phyloP scores from a whole-genome alignment of 306 rosid genomes.

The Acmispon strigosus region DNA sequence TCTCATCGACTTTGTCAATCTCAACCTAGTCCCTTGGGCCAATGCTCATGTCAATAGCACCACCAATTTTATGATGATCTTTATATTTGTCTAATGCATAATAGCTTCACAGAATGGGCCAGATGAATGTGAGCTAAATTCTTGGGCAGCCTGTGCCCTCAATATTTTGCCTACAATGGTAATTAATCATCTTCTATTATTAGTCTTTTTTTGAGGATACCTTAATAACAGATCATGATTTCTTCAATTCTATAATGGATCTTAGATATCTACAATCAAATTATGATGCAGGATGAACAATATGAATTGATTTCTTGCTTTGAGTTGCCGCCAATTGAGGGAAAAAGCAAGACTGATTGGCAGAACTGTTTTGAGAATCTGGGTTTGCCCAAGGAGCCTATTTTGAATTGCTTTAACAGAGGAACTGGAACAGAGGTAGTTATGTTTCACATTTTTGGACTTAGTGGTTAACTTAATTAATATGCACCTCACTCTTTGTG shows the following conservation, averaged over 20 bases:
- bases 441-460: not conserved
- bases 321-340: constrained; percentile 46
- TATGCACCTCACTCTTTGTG: too few relatives aligned
- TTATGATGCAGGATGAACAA: constrained; percentile 40
- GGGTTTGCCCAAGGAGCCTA: constrained; percentile 33
- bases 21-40: constrained; percentile 54
- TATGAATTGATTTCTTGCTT: constrained; percentile 51
- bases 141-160: constrained; percentile 47
- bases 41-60: constrained; percentile 22
- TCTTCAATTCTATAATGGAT: not conserved
- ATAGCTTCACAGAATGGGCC: constrained; percentile 38
- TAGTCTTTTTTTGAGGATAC: not conserved
- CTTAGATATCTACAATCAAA: not conserved
- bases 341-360: too few relatives aligned
- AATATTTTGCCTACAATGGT: constrained; percentile 38
- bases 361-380: constrained; percentile 31
- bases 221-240: not conserved
- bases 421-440: constrained; percentile 56
- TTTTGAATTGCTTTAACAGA: constrained; percentile 30
- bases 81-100: not conserved
- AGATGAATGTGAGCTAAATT: constrained; percentile 49
- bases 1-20: constrained; percentile 43
- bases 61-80: constrained; percentile 4
- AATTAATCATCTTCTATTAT: not conserved
- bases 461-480: not conserved